These are phyloP conservation scores for Aureobasidium sp. DNA, from an alignment of 2,329 filamentous ascomycete species.

Conservation along the genomic window DNA sequence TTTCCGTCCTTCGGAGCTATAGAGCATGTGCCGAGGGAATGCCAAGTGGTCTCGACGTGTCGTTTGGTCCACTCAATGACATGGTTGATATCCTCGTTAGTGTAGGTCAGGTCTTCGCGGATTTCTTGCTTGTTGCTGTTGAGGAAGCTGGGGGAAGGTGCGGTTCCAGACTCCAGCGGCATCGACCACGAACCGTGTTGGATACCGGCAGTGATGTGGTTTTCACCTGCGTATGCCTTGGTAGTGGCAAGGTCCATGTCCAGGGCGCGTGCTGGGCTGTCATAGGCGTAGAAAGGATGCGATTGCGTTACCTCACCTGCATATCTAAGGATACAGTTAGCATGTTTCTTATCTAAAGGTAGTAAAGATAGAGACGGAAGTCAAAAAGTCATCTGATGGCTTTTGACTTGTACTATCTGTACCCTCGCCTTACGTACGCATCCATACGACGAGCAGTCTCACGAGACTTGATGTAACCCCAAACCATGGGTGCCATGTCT, in stretches of 20 bases:
- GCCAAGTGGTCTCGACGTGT: conserved; percentile 66
- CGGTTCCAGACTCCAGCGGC: conserved; percentile 50
- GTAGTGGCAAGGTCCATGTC: conserved; percentile 72
- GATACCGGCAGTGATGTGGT: conserved; percentile 64
- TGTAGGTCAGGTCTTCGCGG: conserved; percentile 60
- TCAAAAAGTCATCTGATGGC: neutral
- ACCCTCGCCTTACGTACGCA: conserved; percentile 45
- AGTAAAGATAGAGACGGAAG: neutral
- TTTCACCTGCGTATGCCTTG: conserved; percentile 65
- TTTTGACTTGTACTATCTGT: conserved; percentile 53
- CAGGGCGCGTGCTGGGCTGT: conserved; percentile 60
- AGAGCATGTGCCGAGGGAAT: conserved; percentile 61
- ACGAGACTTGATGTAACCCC: conserved; percentile 65
- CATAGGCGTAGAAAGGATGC: conserved; percentile 67
- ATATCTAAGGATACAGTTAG: conserved; percentile 26
- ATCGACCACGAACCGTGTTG: conserved; percentile 62
- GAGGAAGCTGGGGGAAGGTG: conserved; percentile 44
- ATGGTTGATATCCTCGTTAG: conserved; percentile 53
- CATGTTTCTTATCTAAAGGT: neutral
- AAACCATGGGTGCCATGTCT: conserved; percentile 68
- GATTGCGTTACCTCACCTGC: conserved; percentile 60
- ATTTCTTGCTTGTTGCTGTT: conserved; percentile 58
- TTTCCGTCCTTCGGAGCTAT: conserved; percentile 73
- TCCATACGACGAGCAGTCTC: conserved; percentile 74
- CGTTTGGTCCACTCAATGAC: conserved; percentile 57